Conservation (phyloP, 768 basidiomycete genomes). For the Termitomyces sp. region DNA sequence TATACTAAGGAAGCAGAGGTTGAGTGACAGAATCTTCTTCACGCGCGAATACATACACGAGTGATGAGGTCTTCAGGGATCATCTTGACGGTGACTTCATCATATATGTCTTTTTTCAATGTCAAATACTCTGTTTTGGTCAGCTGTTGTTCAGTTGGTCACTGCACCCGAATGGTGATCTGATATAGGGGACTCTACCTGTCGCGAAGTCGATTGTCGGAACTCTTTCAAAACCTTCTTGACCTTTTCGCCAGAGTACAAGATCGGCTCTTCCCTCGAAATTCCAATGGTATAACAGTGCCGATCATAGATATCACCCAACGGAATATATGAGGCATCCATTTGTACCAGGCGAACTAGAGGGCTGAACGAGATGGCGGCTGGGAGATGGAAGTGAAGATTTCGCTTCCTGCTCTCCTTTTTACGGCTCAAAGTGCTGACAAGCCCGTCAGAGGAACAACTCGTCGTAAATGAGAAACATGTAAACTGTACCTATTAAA, state of each 20-base stretch:
- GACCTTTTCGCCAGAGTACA: slow-evolving; percentile 83
- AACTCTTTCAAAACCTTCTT: slow-evolving; percentile 64
- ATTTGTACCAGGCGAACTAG: slow-evolving; percentile 83
- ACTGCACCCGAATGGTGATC: neutral
- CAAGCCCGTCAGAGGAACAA: slow-evolving; percentile 1
- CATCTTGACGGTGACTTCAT: slow-evolving; percentile 85
- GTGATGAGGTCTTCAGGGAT: slow-evolving; percentile 86
- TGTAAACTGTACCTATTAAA: slow-evolving; percentile 72
- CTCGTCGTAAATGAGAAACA: neutral
- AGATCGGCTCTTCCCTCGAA: slow-evolving; percentile 81
- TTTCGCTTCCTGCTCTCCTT: slow-evolving; percentile 94
- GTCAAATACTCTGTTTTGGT: slow-evolving; percentile 63
- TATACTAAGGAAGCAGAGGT: slow-evolving; percentile 58
- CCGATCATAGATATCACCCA: slow-evolving; percentile 93
- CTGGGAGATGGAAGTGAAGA: slow-evolving; percentile 87
- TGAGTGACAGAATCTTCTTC: neutral
- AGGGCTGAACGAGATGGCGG: slow-evolving; percentile 80
- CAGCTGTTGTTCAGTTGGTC: slow-evolving; percentile 35
- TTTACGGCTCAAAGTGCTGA: slow-evolving; percentile 76
- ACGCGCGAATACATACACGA: slow-evolving; percentile 48
- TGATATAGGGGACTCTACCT: slow-evolving; percentile 24
- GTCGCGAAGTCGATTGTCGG: slow-evolving; percentile 42
- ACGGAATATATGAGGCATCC: slow-evolving; percentile 84
- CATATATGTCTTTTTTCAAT: slow-evolving; percentile 80
- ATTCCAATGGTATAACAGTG: slow-evolving; percentile 76